Conservation (phyloP, 495 filamentous ascomycete species). For the Ramalina peruviana region DNA sequence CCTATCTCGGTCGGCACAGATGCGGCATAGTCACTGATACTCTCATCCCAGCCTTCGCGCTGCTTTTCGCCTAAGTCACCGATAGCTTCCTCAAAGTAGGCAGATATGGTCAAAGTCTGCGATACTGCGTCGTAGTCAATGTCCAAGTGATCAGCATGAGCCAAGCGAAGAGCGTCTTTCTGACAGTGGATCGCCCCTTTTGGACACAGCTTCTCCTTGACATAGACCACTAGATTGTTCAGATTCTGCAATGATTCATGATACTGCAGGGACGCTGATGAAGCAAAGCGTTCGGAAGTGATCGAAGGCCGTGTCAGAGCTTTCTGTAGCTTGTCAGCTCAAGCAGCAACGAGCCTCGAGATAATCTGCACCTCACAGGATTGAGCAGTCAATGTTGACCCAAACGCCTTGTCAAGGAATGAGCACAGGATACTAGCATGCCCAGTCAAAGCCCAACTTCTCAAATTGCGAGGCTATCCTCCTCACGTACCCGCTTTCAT, state of each 20-base stretch:
- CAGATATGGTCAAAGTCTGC: constrained; percentile 42
- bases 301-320: constrained; percentile 53
- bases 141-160: constrained; percentile 52
- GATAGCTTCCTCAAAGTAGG: constrained; percentile 19
- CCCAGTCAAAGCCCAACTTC: neutral
- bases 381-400: constrained; percentile 27
- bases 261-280: constrained; percentile 54
- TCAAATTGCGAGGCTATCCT: neutral
- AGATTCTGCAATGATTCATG: constrained; percentile 46
- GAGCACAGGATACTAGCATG: constrained; percentile 45
- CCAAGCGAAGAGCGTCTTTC: constrained; percentile 20
- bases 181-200: constrained; percentile 25
- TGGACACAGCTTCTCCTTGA: constrained; percentile 42
- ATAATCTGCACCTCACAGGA: constrained; percentile 27
- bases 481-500: constrained; percentile 28
- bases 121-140: constrained; percentile 65
- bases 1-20: constrained; percentile 59
- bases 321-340: constrained; percentile 28
- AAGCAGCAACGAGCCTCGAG: neutral
- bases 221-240: constrained; percentile 38
- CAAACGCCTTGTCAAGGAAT: constrained; percentile 48
- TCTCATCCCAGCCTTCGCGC: constrained; percentile 32
- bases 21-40: constrained; percentile 22
- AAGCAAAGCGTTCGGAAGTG: constrained; percentile 49
- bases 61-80: constrained; percentile 2